Base-by-base conservation (phyloP, 2,329 filamentous ascomycete genomes). In the Sporothrix pallida region DNA sequence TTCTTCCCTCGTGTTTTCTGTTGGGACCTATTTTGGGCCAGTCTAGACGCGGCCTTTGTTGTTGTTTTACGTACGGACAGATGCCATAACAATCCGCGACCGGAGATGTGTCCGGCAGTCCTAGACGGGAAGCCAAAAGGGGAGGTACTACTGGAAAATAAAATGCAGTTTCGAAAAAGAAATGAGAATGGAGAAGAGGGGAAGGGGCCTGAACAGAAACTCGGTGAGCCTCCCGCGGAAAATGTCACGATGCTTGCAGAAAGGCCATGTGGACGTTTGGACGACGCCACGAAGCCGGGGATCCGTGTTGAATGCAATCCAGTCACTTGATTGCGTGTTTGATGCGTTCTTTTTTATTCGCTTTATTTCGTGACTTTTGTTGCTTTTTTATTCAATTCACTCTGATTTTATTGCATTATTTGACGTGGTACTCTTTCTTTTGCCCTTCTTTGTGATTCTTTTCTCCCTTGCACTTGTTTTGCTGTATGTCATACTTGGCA, bases 311-410 rank as follows among this genome's bases (percentile, higher is more conserved):
- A 52, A 42, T 69, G 48, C 67, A 37, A 69, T 69, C 48, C 48
- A 20, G 48, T 69, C 67, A 69, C 48, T 69, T 69, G 67, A 69
- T 69, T 69, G 67, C 67, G 48, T 54, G 26, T 54, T 37, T 37
- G 31, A 37, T 37, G 31, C 7, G 31, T 37, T 37, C 31, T n/a
- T 2, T 50, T 37, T 17, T 6, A 13, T 37, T 37, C 23, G 7
- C n/a, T 26, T 17, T 52, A 48, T 15, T 67, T 37, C 31, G 31
- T 7, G 37, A n/a, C 17, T 10, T 42, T 42, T 20, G 20, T 50
- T 50, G 3, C 2, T 46, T 15, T 20, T 52, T 37, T 52, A 9
- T 68, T 26, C 15, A 37, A n/a, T 68, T 17, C 2, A 44, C n/a
- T 26, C 23, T 37, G 31, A 37, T 37, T 37, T 37, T 37, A 37